Base-by-base conservation (phyloP, 768 basidiomycete species). In the Hydnomerulius pinastri region DNA sequence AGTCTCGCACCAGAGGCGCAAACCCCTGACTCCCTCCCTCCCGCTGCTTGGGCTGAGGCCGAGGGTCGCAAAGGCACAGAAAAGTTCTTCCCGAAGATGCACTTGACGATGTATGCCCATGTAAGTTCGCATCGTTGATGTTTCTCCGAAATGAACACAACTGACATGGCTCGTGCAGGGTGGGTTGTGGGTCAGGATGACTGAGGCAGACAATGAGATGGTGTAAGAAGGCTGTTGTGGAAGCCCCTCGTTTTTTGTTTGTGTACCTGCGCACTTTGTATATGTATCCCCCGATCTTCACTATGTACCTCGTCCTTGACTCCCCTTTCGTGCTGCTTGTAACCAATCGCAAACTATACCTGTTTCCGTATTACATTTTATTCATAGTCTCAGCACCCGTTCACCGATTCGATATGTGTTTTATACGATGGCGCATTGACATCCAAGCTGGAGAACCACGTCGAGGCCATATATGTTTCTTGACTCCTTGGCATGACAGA, bases 21-120 rank as follows among this genome's bases (percentile, higher is more conserved):
- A 44, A 77, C 76, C 1, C 72, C 74, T 0, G 75, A 71, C 12
- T 71, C 74, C 3, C 68, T 65, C 6, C 78, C 79, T 11, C 82
- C 80, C 1, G 37, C 61, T 4, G 68, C 71, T 11, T 85, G 82
- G 81, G 72, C 71, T 8, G 38, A 64, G 17, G 64, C 60, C 1
- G 55, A 61, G 2, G 83, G 82, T 3, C 71, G 80, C 20, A 79
- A 82, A 62, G 72, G 69, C 2, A 72, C 64, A 6, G 82, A 85
- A 55, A 74, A 72, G 45, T 54, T 85, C 17, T 74, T 68, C 43
- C 78, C 82, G 1, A 82, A 79, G 67, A 60, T 66, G 32, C 77
- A 81, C 57, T 56, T 85, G 54, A 85, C 82, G 2, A 73, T 84
- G 73, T 82, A 82, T 62, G 60, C 65, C 1, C 61, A 71, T 23